Conservation (phyloP, 805 yeast species). For the Pichia deserticola region DNA sequence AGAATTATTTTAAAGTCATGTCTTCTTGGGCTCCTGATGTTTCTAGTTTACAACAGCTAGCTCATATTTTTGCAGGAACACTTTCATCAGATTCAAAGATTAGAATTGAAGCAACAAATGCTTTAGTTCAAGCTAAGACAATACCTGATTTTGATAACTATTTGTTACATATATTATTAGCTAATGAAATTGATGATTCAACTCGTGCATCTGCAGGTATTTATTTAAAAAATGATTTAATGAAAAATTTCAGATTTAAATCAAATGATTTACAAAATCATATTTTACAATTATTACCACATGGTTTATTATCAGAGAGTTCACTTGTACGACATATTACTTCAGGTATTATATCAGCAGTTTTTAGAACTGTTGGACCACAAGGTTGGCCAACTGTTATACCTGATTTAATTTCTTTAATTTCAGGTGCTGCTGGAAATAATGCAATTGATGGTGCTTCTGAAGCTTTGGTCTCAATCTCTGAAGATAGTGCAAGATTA, state of each 20-base stretch:
- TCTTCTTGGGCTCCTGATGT: constrained; percentile 64
- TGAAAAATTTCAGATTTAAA: constrained; percentile 30
- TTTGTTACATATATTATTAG: constrained; percentile 61
- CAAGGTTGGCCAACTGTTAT: constrained; percentile 67
- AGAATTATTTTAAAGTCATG: constrained; percentile 18
- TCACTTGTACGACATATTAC: constrained; percentile 77
- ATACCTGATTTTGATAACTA: constrained; percentile 81
- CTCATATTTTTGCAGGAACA: constrained; percentile 61
- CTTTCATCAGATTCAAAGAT: constrained; percentile 49
- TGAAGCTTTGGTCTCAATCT: constrained; percentile 74
- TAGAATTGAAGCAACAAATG: constrained; percentile 63
- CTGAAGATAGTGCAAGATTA: constrained; percentile 73
- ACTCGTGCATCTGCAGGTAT: constrained; percentile 86
- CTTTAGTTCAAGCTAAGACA: constrained; percentile 57
- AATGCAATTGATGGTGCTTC: constrained; percentile 65
- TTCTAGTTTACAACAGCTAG: constrained; percentile 55
- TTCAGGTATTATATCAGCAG: constrained; percentile 81
- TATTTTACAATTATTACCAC: constrained; percentile 30
- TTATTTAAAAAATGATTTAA: constrained; percentile 69
- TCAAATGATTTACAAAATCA: constrained; percentile 27
- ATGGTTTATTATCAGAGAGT: constrained; percentile 46
- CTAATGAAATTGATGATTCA: constrained; percentile 40
- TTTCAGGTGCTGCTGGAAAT: constrained; percentile 39
- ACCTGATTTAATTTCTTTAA: constrained; percentile 59
- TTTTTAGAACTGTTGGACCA: constrained; percentile 62